These are phyloP conservation scores for Neltuma alba DNA, from an alignment of 306 rosid species.

Conservation along the genomic window DNA sequence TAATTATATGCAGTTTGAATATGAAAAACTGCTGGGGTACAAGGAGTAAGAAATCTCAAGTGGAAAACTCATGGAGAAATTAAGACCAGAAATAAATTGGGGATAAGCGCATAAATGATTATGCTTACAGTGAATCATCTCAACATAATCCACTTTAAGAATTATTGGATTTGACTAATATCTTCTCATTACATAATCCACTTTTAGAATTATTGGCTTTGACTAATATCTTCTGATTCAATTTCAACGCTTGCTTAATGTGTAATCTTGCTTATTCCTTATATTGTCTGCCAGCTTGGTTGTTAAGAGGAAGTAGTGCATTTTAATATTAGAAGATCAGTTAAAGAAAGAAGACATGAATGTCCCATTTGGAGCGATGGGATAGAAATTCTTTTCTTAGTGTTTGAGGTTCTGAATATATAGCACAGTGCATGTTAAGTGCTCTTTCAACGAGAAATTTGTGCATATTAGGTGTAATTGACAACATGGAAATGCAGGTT, in stretches of 20 bases:
- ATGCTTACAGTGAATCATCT: neutral
- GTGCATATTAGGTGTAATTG: conserved; percentile 26
- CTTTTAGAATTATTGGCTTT: neutral
- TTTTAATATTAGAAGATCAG: conserved; percentile 2
- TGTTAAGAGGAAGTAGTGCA: neutral
- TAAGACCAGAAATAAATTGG: neutral
- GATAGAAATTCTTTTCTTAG: neutral
- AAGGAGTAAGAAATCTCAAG: neutral
- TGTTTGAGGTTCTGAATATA: conserved; percentile 14
- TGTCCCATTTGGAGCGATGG: neutral
- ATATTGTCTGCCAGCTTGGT: neutral
- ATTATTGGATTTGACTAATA: neutral
- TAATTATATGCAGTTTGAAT: neutral
- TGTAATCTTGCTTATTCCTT: neutral
- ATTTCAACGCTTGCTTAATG: too few species aligned
- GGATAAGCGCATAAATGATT: neutral
- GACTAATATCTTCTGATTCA: neutral
- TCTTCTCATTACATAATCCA: neutral
- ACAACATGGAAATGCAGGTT: conserved; percentile 74
- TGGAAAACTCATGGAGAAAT: neutral
- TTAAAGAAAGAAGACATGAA: neutral
- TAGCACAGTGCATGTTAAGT: conserved; percentile 5
- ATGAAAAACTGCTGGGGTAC: neutral
- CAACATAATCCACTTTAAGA: neutral
- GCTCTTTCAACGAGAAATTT: conserved; percentile 4